Evolutionary conservation across 2,329 filamentous ascomycete species (phyloP), one percentile per base, ranked within the genome.

Genomic region (Immersiporthe knoxdaviesiana): DNA sequence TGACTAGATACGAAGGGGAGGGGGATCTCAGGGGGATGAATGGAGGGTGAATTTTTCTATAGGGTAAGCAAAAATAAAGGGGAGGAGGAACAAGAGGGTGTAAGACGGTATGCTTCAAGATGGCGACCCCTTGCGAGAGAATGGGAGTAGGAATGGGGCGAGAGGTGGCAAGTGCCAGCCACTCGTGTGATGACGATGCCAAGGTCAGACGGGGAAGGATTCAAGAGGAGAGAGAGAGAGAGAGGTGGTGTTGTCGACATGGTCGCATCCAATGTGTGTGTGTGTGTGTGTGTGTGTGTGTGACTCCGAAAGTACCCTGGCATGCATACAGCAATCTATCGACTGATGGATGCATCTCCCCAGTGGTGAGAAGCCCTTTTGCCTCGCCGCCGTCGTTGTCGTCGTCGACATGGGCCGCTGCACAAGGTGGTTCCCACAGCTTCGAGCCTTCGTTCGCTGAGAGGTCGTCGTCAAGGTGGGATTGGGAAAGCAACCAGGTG

Each of bases 181-280:
- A 47, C 44, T 47, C 44, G 44, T n/a, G 21, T 47, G 44, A 47
- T 47, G 44, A 6, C n/a, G 44, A 47, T 47, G 44, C 21, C 5
- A n/a, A 60, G 35, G 59, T 62, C 59, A 62, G 59, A 62, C 59
- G 11, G 35, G 37, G 21, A 62, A 62, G 59, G 59, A 62, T 62
- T 37, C 37, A 41, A 24, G 18, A 37, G 12, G 18, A 32, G 30
- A 37, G 8, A 10, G 7, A 30, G 18, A 60, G 7, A 7, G 2
- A 7, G 18, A 59, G 56, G 56, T 21, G 24, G 30, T 32, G n/a
- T 58, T 21, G n/a, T 30, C 54, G 54, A 30, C 54, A 32, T 18
- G 24, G 27, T 58, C 24, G 1, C 44, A 47, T n/a, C 44, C 18
- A 21, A n/a, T n/a, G n/a, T n/a, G n/a, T n/a, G n/a, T n/a, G n/a